A percentile compares a stretch with the other conserved stretches of the same genome.
These are phyloP conservation scores for Biscogniauxia sp. DNA, from an alignment of 2,329 filamentous ascomycete species.

Conservation along the genomic window DNA sequence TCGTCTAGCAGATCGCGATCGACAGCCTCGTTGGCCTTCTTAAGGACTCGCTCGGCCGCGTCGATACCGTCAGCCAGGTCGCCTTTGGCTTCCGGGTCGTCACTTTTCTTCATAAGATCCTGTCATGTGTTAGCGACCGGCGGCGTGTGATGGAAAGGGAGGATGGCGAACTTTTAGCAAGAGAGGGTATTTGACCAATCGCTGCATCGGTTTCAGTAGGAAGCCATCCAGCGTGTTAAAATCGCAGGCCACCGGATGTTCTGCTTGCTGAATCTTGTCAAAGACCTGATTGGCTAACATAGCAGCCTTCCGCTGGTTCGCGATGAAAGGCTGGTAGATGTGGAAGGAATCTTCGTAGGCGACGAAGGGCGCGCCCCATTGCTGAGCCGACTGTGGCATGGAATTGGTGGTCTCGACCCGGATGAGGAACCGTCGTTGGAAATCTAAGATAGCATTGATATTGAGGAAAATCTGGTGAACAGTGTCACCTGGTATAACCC, in stretches of 20 bases:
- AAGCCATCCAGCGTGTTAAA: constrained; percentile 89
- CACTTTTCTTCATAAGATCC: constrained; percentile 80
- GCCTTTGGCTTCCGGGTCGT: constrained; percentile 65
- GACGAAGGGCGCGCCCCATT: constrained; percentile 92
- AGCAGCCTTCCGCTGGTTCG: constrained; percentile 90
- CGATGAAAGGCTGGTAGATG: constrained; percentile 95
- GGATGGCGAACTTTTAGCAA: constrained; percentile 67
- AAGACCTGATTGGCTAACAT: constrained; percentile 81
- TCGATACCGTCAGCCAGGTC: constrained; percentile 77
- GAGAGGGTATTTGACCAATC: constrained; percentile 90
- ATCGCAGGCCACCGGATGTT: constrained; percentile 77
- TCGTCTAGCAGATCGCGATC: constrained; percentile 82
- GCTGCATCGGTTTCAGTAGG: constrained; percentile 92
- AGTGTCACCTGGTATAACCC: constrained; percentile 81
- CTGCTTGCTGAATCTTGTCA: constrained; percentile 77
- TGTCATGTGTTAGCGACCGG: constrained; percentile 39
- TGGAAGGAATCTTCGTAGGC: constrained; percentile 82
- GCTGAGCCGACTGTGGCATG: constrained; percentile 70
- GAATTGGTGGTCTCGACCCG: constrained; percentile 94
- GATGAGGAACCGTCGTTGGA: constrained; percentile 92
- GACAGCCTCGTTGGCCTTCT: constrained; percentile 86
- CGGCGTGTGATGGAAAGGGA: neutral
- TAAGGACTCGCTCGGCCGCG: constrained; percentile 76
- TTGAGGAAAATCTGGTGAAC: constrained; percentile 97
- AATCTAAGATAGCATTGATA: constrained; percentile 90